phyloP scores from a whole-genome alignment of 2,329 filamentous ascomycete genomes.

The Aschersonia sp. region DNA sequence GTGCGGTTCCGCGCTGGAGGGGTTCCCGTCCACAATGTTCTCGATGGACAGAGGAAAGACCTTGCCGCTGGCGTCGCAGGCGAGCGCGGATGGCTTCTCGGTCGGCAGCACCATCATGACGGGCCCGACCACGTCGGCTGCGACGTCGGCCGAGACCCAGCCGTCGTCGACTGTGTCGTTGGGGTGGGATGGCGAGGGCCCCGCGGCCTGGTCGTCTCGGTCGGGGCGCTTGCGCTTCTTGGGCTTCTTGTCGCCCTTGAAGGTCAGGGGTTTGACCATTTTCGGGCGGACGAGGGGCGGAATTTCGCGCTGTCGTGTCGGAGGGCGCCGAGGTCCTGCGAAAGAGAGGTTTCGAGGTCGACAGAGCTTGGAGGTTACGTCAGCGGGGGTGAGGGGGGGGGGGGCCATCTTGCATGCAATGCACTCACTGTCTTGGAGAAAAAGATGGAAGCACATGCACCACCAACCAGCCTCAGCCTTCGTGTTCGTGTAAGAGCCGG shows the following conservation, averaged over 20 bases:
- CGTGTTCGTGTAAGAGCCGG: neutral
- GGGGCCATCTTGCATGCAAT: too few species aligned
- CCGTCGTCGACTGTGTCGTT: slow-evolving; percentile 55
- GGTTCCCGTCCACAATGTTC: slow-evolving; percentile 76
- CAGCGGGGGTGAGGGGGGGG: too few species aligned
- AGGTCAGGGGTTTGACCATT: slow-evolving; percentile 82
- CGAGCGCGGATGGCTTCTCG: slow-evolving; percentile 57
- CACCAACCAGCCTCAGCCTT: neutral
- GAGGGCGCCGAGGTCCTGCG: too few species aligned
- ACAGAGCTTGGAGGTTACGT: too few species aligned
- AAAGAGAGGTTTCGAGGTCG: too few species aligned
- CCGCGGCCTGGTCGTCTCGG: slow-evolving; percentile 27
- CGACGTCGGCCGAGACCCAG: slow-evolving; percentile 75
- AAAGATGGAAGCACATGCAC: too few species aligned
- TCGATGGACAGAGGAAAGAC: slow-evolving; percentile 73
- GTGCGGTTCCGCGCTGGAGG: slow-evolving; percentile 80
- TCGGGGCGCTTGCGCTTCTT: slow-evolving; percentile 77
- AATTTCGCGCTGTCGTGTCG: neutral
- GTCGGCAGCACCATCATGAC: slow-evolving; percentile 72
- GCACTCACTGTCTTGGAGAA: too few species aligned
- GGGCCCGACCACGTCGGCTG: slow-evolving; percentile 66
- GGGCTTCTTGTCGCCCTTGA: slow-evolving; percentile 94
- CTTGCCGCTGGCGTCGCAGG: slow-evolving; percentile 74
- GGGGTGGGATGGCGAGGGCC: slow-evolving; percentile 9
- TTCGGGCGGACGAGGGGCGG: slow-evolving; percentile 5